Conservation (phyloP, 352 stramenopile genomes). For the Achlya hypogyna region DNA sequence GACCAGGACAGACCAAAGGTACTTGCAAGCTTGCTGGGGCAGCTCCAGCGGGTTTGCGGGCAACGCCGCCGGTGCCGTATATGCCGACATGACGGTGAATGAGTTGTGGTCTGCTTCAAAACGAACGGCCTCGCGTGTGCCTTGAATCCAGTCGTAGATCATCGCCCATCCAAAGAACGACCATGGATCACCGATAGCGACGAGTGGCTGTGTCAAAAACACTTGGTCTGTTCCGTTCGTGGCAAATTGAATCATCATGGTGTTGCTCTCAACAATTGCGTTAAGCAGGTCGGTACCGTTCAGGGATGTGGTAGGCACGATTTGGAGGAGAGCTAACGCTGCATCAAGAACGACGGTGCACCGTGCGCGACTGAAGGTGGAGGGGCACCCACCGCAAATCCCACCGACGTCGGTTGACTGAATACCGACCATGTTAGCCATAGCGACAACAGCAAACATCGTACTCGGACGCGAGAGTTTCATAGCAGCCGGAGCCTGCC, state of each 20-base stretch:
- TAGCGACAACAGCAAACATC: not conserved
- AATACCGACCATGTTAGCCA: no score
- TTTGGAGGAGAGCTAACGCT: no score
- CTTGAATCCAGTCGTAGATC: constrained; percentile 15
- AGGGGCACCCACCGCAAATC: no score
- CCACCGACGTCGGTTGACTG: no score
- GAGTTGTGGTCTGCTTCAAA: not conserved
- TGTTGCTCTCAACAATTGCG: not conserved
- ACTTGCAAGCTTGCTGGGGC: not conserved
- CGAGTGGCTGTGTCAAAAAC: not conserved
- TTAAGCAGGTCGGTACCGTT: not conserved
- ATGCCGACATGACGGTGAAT: not conserved
- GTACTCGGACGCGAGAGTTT: not conserved
- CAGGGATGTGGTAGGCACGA: no score
- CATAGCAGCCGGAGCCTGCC: not conserved
- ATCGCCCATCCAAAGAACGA: constrained; percentile 13
- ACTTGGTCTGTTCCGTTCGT: not conserved
- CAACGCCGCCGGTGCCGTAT: no score
- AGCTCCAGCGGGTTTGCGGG: constrained; percentile 12
- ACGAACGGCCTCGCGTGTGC: not conserved
- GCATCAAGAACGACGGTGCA: no score
- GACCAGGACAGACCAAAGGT: constrained; percentile 6
- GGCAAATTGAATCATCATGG: constrained; percentile 5
- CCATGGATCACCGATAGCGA: not conserved
- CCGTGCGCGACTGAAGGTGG: no score